phyloP scores from a whole-genome alignment of 371 early-diverging fungal genomes.

The Fennellomyces sp. region DNA sequence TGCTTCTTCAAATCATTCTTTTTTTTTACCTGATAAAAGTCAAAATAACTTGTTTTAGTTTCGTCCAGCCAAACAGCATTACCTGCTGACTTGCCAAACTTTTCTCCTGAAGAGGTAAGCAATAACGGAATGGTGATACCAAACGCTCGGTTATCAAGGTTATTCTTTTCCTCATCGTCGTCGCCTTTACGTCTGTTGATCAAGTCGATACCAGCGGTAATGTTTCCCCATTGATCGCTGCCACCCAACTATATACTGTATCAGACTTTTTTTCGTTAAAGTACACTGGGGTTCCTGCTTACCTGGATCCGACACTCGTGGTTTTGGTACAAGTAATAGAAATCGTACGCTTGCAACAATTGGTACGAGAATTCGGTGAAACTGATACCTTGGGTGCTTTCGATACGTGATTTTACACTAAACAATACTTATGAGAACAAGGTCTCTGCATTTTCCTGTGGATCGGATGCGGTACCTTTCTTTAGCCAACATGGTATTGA shows the following conservation, averaged over 20 bases:
- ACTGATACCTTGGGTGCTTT: slow-evolving; percentile 85
- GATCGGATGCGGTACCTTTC: slow-evolving; percentile 63
- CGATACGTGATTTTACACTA: slow-evolving; percentile 78
- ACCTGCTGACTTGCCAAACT: slow-evolving; percentile 96
- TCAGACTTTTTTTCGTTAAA: too few species aligned
- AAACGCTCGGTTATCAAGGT: slow-evolving; percentile 54
- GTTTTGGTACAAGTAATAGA: slow-evolving; percentile 76
- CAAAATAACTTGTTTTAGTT: slow-evolving; percentile 77
- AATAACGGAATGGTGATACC: slow-evolving; percentile 92
- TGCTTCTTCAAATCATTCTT: too few species aligned
- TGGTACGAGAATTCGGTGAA: slow-evolving; percentile 98
- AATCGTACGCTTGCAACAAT: slow-evolving; percentile 94
- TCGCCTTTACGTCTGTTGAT: slow-evolving; percentile 63
- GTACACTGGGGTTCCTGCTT: slow-evolving; percentile 11
- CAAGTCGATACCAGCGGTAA: slow-evolving; percentile 91
- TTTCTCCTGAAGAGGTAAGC: slow-evolving; percentile 86
- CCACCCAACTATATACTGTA: slow-evolving; percentile 88
- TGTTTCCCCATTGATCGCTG: slow-evolving; percentile 98
- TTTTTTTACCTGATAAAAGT: slow-evolving; percentile 83
- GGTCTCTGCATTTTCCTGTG: not conserved
- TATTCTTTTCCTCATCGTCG: slow-evolving; percentile 14
- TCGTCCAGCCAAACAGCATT: slow-evolving; percentile 95
- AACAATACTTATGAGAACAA: not conserved
- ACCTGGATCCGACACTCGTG: slow-evolving; percentile 75
- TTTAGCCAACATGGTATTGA: slow-evolving; percentile 84